Evolutionary conservation across 192 early-diverging fungal species (phyloP), one percentile per base, ranked within the genome.

Genomic region (Coemansia sp.): DNA sequence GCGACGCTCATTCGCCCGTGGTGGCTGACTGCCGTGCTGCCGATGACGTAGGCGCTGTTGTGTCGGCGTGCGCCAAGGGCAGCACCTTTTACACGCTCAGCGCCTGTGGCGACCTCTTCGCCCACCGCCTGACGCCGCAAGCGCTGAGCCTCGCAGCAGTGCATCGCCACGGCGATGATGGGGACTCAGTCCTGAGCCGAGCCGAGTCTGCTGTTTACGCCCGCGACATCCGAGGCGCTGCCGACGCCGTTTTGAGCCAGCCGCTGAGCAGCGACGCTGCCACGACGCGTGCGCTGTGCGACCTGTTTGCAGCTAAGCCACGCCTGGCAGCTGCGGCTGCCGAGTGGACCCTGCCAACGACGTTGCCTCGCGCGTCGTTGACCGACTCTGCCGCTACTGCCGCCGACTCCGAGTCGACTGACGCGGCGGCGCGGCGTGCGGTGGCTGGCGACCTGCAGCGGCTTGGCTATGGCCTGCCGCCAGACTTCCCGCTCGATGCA

Each of bases 61-160:
- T 80, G 15, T 44, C 71, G 0, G 60, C 80, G 64, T 52, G 62
- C 15, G 71, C 70, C 44, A 73, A 74, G 62, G 78, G 75, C 31
- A 69, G 24, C 55, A 70, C 74, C 22, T 84, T 72, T 44, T 84
- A 65, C 68, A 63, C 78, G 62, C 74, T 84, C 33, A 80, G 78
- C 69, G 65, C 78, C 8, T 84, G 82, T 31, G 82, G 82, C 40
- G 82, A 84, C 31, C 66, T 84, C 29, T 84, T 80, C 24, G 68
- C 78, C 44, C 78, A 84, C 39, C 78, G 75, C 29, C 57, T 84
- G 5, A 71, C 78, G 0, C 49, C 60, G 3, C 46, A 41, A 0
- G 74, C 78, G 0, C 47, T 80, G 61, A 41, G 13, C 20, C 47
- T 36, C 40, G 61, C 68, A 9, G 65, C 76, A 0, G 52, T 58